phyloP scores from a whole-genome alignment of 805 yeast genomes.

The Zygosaccharomyces rouxii region DNA sequence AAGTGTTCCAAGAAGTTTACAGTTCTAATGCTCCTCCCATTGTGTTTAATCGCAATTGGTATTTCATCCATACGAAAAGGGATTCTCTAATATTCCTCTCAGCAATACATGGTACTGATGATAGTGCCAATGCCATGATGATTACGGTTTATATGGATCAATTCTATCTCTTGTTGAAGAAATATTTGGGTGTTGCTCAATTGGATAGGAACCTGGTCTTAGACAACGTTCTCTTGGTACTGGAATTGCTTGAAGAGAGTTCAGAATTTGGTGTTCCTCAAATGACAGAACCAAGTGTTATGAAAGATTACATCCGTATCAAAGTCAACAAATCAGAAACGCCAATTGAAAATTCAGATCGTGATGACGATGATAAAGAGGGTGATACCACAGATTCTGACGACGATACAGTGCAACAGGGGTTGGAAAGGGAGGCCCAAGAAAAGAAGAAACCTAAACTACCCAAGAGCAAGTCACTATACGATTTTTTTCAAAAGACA shows the following conservation, averaged over 20 bases:
- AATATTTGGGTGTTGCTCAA: constrained; percentile 22
- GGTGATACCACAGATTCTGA: constrained; percentile 9
- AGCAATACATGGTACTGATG: constrained; percentile 16
- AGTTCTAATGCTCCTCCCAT: constrained; percentile 19
- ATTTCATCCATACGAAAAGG: constrained; percentile 25
- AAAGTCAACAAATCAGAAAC: constrained; percentile 41
- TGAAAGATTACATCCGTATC: constrained; percentile 72
- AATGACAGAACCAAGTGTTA: constrained; percentile 70
- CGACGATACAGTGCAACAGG: background rate
- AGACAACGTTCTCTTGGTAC: constrained; percentile 70
- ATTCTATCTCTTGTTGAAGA: constrained; percentile 25
- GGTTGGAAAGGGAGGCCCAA: background rate
- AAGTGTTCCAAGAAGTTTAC: constrained; percentile 21
- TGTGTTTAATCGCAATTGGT: constrained; percentile 13
- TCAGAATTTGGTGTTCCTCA: constrained; percentile 88
- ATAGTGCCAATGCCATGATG: constrained; percentile 19
- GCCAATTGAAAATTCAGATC: constrained; percentile 18
- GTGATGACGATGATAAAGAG: constrained; percentile 12
- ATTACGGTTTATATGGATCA: constrained; percentile 26
- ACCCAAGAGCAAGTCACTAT: constrained; percentile 7
- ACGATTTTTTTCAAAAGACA: constrained; percentile 10
- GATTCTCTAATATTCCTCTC: constrained; percentile 26
- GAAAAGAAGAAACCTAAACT: constrained; percentile 7
- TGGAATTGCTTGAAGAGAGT: constrained; percentile 84
- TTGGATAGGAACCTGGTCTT: constrained; percentile 56